phyloP scores from a whole-genome alignment of 257 asterid genomes.

The Solanum pennellii region DNA sequence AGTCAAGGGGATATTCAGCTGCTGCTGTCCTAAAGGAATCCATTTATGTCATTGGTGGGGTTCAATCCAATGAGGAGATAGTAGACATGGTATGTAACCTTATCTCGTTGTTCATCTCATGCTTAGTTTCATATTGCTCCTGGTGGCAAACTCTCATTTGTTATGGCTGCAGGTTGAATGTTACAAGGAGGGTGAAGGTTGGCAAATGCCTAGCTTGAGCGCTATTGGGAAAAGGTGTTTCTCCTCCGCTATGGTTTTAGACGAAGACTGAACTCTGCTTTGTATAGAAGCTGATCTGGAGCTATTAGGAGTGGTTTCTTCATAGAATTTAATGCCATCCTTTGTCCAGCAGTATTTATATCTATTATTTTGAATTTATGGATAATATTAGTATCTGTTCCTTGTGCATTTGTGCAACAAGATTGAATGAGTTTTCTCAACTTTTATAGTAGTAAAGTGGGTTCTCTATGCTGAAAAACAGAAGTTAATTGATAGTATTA shows the following conservation, averaged over 20 bases:
- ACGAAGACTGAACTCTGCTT: conserved; percentile 9
- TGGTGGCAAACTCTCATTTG: not conserved
- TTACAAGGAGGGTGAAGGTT: conserved; percentile 68
- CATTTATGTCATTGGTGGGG: conserved; percentile 65
- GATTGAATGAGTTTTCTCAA: not conserved
- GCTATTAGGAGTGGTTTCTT: not conserved
- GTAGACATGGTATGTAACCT: conserved; percentile 34
- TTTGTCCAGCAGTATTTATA: not conserved
- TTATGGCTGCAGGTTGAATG: conserved; percentile 51
- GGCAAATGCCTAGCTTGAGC: conserved; percentile 35
- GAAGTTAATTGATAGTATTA: not conserved
- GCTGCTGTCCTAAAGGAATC: conserved; percentile 46
- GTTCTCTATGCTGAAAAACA: not conserved
- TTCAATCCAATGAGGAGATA: conserved; percentile 16
- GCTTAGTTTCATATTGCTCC: not conserved
- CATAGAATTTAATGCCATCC: not conserved
- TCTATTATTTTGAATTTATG: not conserved
- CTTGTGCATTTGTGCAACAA: not conserved
- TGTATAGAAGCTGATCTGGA: not conserved
- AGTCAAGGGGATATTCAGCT: conserved; percentile 49
- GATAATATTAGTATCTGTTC: not conserved
- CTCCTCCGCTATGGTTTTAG: conserved; percentile 50
- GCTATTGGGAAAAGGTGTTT: conserved; percentile 57
- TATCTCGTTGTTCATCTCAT: not conserved
- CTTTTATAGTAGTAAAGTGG: not conserved